Evolutionary conservation across 768 basidiomycete genomes (phyloP).

Genomic region (Mycena sanguinolenta): DNA sequence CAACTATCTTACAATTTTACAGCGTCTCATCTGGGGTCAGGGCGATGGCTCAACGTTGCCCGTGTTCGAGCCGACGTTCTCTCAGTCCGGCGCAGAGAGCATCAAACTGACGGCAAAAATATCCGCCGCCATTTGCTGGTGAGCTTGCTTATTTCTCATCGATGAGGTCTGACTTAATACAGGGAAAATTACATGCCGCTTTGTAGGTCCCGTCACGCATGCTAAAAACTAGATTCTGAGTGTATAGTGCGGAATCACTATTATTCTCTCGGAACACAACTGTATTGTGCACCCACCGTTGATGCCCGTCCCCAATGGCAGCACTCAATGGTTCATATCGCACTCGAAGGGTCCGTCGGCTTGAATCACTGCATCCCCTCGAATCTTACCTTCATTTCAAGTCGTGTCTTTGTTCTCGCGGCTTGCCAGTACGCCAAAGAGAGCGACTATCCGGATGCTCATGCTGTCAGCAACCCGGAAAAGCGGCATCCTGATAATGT

Average conservation of each 20-base stretch:
- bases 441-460: slow-evolving; percentile 64
- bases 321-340: slow-evolving; percentile 72
- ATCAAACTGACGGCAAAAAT: slow-evolving; percentile 56
- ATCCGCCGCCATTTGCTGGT: slow-evolving; percentile 73
- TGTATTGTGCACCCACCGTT: slow-evolving; percentile 78
- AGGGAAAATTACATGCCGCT: slow-evolving; percentile 84
- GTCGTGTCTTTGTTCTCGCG: slow-evolving; percentile 74
- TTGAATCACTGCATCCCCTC: neutral
- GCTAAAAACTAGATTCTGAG: neutral
- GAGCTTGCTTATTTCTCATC: slow-evolving; percentile 34
- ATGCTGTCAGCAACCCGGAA: slow-evolving; percentile 56
- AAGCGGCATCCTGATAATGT: slow-evolving; percentile 59
- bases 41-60: slow-evolving; percentile 69
- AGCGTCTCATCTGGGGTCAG: slow-evolving; percentile 71
- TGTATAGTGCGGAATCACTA: slow-evolving; percentile 68
- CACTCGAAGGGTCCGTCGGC: slow-evolving; percentile 64
- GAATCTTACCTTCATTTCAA: neutral
- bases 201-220: slow-evolving; percentile 49
- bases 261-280: slow-evolving; percentile 69
- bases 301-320: slow-evolving; percentile 71
- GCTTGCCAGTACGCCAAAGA: slow-evolving; percentile 72
- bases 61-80: slow-evolving; percentile 58
- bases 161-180: slow-evolving; percentile 1
- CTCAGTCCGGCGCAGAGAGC: slow-evolving; percentile 28
- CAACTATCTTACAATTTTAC: neutral